Evolutionary conservation across 768 basidiomycete species (phyloP), one percentile per base, ranked within the genome.

Genomic region (Tricholoma sp.): DNA sequence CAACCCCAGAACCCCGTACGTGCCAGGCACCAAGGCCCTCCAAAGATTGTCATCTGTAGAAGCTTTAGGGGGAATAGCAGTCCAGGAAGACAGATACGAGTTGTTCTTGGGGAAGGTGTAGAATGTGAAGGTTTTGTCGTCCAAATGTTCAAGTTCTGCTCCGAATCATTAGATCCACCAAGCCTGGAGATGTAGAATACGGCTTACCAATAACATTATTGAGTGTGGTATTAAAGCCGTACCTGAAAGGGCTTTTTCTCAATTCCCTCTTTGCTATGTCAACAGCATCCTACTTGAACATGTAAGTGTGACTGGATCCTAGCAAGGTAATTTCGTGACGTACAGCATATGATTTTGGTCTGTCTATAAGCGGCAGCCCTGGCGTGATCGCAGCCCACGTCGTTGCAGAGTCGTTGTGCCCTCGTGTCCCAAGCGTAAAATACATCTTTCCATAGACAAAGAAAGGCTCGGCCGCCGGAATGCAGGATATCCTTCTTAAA

Each of bases 31-130:
- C 18, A 20, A 20, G 32, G 24, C 20, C 28, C 61, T 50, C 59
- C 61, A 57, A 5, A 58, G 5, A 32, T 17, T 13, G n/a, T 59
- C 53, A 50, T 58, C 31, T 31, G 52, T 36, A 3, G 33, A 18
- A 17, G 36, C 55, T 15, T 39, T n/a, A 0, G 33, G 17, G 15
- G 59, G 55, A 36, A 57, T 53, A 34, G 29, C 32, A 9, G 17
- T 4, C 50, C 57, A 61, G 6, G 24, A 42, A 31, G 32, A 28
- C 39, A 57, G 39, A 13, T 57, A 15, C 4, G 24, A 24, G 1
- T 24, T 24, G 1, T 13, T n/a, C n/a, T 54, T 4, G 1, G 49
- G 49, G 15, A 59, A 57, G 28, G 37, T 44, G 34, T 45, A 54
- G 45, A 61, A 61, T 18, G 15, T 34, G 28, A 34, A 20, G 5